Base-by-base conservation (phyloP, 352 stramenopile species). In the Saprolegnia diclina region DNA sequence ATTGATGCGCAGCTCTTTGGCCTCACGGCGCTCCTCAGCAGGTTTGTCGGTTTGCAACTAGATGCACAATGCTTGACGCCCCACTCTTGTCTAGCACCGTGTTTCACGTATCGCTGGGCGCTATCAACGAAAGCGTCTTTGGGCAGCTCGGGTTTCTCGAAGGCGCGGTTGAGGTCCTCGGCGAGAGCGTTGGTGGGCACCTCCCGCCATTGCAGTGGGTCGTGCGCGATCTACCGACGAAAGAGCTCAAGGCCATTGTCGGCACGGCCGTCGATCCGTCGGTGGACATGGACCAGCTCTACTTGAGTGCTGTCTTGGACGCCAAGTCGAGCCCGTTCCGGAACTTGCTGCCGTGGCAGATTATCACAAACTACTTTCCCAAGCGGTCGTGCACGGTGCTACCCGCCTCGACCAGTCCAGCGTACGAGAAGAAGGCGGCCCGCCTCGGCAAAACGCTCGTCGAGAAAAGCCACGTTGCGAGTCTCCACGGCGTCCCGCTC, bases 191-290 rank as follows among this genome's bases (percentile, higher is more conserved):
- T 7, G 32, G 1, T 5, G 37, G 40, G 10, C 16, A 54, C 11
- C 29, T 69, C 18, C 63, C 63, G 11, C n/a, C 14, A 1, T 46
- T 69, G 45, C 53, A 52, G 40, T 69, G 63, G 63, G 24, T 69
- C 29, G 45, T 69, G 5, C 63, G 63, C 19, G 63, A 69, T 0
- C 54, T 69, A 37, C 6, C 63, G 3, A 62, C 63, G 21, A 69
- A 69, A 40, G 63, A 69, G 9, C 44, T 69, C n/a, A 69, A 69
- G 26, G 63, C 63, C 16, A 56, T 61, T 16, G 63, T 69, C 18
- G 52, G 52, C 42, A 24, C 4, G 0, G 24, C 24, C 5, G 45
- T 42, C 16, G 63, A 69, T 38, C 45, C 63, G 5, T 59, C 63
- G 11, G 22, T 45, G 1, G 63, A 69, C 29, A 57, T 69, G 5